Base-by-base conservation (phyloP, 352 stramenopile genomes). In the Pythium angustatum region DNA sequence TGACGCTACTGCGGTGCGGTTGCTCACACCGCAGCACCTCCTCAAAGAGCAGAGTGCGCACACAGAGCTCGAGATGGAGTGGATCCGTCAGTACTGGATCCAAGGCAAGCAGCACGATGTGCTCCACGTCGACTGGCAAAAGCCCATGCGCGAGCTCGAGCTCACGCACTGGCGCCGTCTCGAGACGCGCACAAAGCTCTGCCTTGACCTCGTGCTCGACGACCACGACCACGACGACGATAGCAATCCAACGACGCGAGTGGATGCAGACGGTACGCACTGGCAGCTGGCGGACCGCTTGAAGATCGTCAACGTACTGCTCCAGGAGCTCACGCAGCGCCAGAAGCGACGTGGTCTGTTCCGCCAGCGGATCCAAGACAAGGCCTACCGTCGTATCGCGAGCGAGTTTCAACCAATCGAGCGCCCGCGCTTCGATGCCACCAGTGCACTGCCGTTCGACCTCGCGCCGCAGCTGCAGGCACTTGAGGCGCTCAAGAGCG, bases 1-100 rank as follows among this genome's bases (percentile, higher is more conserved):
- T 1, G 38, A n/a, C 38, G 38, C n/a, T 15, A 43, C 15, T 5
- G 47, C 47, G 12, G 43, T 57, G 27, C 40, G 33, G 5, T 7
- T 62, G 11, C 33, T 68, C 11, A 68, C 61, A 2, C 52, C 61
- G 19, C 61, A 68, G 38, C 61, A 63, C 26, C 58, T 72, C 21
- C 55, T 64, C n/a, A 62, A 64, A 30, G 65, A 72, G 48, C 65
- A 72, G 51, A 54, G 53, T 38, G 59, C 62, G n/a, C 47, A 64
- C 10, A 72, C 65, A 17, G 57, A 62, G 40, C 41, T 72, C 21
- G 65, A 72, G 34, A 68, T 72, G 53, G 65, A 72, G 36, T 72
- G 65, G 65, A 64, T 72, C 34, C 65, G 65, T 19, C 65, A 72
- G 41, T 72, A 72, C 41, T 72, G 65, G 65, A 58, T 72, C 47